Conservation (phyloP, 2,329 filamentous ascomycete genomes). For the Curvularia sp. region DNA sequence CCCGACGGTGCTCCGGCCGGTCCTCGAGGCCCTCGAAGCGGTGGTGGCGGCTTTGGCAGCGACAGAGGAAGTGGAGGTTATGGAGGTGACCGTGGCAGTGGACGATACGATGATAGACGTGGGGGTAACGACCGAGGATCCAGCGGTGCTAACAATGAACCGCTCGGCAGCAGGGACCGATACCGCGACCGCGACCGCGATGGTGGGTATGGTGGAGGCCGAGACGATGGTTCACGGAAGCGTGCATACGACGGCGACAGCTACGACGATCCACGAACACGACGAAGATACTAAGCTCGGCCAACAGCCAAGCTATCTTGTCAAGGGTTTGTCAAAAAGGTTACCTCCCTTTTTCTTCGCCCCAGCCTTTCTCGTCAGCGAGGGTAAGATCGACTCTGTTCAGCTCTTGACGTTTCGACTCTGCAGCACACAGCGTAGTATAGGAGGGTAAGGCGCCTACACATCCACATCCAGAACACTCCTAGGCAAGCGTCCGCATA, state of each 20-base stretch:
- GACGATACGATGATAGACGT: conserved; percentile 28
- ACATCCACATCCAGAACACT: neutral
- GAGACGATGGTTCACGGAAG: conserved; percentile 53
- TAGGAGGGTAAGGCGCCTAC: conserved; percentile 36
- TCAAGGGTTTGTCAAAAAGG: conserved; percentile 50
- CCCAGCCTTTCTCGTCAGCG: conserved; percentile 41
- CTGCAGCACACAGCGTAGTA: conserved; percentile 22
- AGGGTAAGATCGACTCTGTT: conserved; percentile 45
- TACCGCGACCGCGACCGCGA: conserved; percentile 47
- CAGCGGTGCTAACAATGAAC: conserved; percentile 83
- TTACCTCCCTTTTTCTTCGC: conserved; percentile 45
- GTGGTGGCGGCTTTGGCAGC: conserved; percentile 51
- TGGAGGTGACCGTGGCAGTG: conserved; percentile 39
- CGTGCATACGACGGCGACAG: conserved; percentile 71
- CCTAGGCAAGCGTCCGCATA: conserved; percentile 1
- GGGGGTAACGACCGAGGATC: conserved; percentile 49
- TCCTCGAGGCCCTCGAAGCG: conserved; percentile 52
- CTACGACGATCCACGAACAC: conserved; percentile 75
- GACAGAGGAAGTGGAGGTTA: conserved; percentile 24
- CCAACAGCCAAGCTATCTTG: conserved; percentile 27
- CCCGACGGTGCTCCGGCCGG: conserved; percentile 59
- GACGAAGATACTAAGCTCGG: conserved; percentile 63
- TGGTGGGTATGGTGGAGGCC: conserved; percentile 25
- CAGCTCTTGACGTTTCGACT: conserved; percentile 27
- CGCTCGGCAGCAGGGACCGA: conserved; percentile 68